Evolutionary conservation across 768 basidiomycete species (phyloP), one percentile per base, ranked within the genome.

Genomic region (Suillus bovinus): DNA sequence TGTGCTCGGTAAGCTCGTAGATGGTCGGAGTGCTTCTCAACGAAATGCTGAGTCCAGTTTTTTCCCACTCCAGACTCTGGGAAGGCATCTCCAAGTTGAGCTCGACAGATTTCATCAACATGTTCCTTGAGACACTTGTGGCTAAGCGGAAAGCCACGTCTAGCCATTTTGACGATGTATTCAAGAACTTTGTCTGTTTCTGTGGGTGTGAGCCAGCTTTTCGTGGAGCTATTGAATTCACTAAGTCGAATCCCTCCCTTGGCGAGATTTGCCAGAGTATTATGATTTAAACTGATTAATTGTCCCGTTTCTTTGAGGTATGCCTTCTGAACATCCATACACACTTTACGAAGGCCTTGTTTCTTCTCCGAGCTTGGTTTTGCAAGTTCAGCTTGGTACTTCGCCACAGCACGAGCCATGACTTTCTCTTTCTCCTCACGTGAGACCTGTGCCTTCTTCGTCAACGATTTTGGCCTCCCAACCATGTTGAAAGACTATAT

Each of bases 41-140:
- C 42, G 46, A 76, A 76, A 24, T 59, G 53, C 10, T 70, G 41
- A 2, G 73, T 74, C 79, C 78, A 81, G 22, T 76, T 69, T 41
- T 69, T 68, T 1, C 80, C 78, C 36, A 80, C 73, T 24, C 78
- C 75, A 29, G n/a, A 6, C 14, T 46, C 17, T 2, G 71, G 75
- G 59, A 78, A 79, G 33, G 61, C 31, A 38, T 66, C 56, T 7
- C 77, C 77, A 36, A 73, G 65, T 1, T 64, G 60, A 22, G 76
- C 74, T 10, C 46, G 46, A n/a, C 62, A 63, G 41, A 79, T 73
- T 7, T 57, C 39, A 47, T 74, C 69, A 24, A 69, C 71, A 67
- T 68, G 62, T 14, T 68, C 64, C 53, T 69, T 66, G 17, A 76
- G 61, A 4, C 55, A 39, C 13, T 42, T 34, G 42, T 72, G 73